phyloP scores from a whole-genome alignment of 1,284 basidiomycete genomes.

The Apiotrichum veenhuisii region DNA sequence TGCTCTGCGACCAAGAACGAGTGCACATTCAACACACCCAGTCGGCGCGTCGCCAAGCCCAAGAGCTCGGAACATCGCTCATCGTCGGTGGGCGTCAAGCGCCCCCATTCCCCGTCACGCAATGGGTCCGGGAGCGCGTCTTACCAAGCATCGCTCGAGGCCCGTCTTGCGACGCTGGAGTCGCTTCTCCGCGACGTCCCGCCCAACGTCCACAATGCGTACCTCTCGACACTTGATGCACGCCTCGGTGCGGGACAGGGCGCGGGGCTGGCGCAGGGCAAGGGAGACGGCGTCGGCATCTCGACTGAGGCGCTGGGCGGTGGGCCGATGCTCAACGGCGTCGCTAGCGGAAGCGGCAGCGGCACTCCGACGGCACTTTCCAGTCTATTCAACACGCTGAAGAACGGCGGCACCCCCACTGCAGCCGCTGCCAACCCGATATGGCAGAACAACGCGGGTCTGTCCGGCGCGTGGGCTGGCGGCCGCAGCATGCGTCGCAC shows the following conservation, averaged over 20 bases:
- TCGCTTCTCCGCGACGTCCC: slow-evolving; percentile 48
- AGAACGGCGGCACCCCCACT: slow-evolving; percentile 3
- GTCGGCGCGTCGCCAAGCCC: slow-evolving; percentile 42
- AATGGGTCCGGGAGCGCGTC: slow-evolving; percentile 2
- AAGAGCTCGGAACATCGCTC: slow-evolving; percentile 23
- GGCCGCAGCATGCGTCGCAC: slow-evolving; percentile 8
- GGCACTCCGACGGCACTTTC: neutral
- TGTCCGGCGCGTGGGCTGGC: slow-evolving; percentile 13
- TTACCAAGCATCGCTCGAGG: slow-evolving; percentile 43
- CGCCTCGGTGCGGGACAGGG: slow-evolving; percentile 41
- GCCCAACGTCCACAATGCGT: slow-evolving; percentile 50
- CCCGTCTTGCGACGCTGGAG: slow-evolving; percentile 47
- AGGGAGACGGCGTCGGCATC: slow-evolving; percentile 37
- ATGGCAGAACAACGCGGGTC: neutral
- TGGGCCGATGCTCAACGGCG: slow-evolving; percentile 3
- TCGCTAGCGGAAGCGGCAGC: neutral
- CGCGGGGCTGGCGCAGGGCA: slow-evolving; percentile 42
- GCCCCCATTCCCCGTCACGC: slow-evolving; percentile 30
- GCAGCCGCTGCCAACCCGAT: neutral
- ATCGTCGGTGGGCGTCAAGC: slow-evolving; percentile 25
- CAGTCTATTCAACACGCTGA: slow-evolving; percentile 11
- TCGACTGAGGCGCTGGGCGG: slow-evolving; percentile 37
- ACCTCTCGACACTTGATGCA: slow-evolving; percentile 46
- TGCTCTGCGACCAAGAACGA: slow-evolving; percentile 47
- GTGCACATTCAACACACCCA: slow-evolving; percentile 51